Evolutionary conservation across 805 yeast genomes (phyloP), one percentile per base, ranked within the genome.

Genomic region (Pichia nanzhaoensis): DNA sequence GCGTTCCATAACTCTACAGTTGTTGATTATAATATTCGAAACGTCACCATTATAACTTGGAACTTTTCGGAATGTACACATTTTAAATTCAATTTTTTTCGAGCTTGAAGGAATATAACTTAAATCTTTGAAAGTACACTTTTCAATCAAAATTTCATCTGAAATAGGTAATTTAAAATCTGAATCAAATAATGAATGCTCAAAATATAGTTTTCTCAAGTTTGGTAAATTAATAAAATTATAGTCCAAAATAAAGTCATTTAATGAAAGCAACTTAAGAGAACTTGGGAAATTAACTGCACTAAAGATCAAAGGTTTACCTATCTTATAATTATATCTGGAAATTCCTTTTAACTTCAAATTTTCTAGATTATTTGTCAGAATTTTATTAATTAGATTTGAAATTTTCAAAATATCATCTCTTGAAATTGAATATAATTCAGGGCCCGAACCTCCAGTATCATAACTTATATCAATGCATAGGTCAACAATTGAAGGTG

Each of bases 371-470:
- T 53, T 54, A 36, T 55, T 48, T 2, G 60, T 59, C 38, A 59
- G 47, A 19, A 59, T 54, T 34, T 54, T 49, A 41, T 56, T 59
- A 28, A 59, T 56, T 16, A 56, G 44, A 32, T 43, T 42, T 10
- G 63, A 57, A 34, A 59, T 55, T 34, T 55, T 59, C 39, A 55
- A 44, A 31, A 59, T 57, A 45, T 59, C 64, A 42, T 59, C 63
- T 27, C 55, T 55, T 24, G 60, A 50, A 47, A 57, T 57, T 13
- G 56, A 49, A 40, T 58, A 53, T 19, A 55, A 43, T 35, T 59
- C 61, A 28, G 61, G 60, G 13, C 60, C 61, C 1, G 61, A 55
- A 12, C 61, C 61, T 5, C 63, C 64, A 14, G 64, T 58, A 45
- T 59, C 64, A 45, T 56, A 59, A 46, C 59, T 54, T 16, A 59